These are phyloP conservation scores for Ophiobolus disseminans DNA, from an alignment of 2,329 filamentous ascomycete genomes.

Conservation along the genomic window DNA sequence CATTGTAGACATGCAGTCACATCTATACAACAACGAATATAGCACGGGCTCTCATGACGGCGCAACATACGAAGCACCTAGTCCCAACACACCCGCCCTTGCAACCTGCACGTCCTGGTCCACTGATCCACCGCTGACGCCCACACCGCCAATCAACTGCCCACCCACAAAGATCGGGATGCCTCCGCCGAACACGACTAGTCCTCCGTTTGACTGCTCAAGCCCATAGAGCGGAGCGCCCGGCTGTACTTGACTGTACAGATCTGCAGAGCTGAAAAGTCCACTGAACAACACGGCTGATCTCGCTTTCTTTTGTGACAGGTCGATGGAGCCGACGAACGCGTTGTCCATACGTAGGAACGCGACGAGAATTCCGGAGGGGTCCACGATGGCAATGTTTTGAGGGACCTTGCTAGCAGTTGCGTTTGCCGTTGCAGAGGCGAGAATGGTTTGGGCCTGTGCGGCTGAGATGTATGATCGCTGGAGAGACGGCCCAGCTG, in stretches of 20 bases:
- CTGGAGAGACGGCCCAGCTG: constrained; percentile 29
- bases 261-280: constrained; percentile 14
- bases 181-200: constrained; percentile 39
- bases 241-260: constrained; percentile 24
- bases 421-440: constrained; percentile 29
- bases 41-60: too few species aligned
- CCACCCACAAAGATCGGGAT: constrained; percentile 35
- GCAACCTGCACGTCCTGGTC: constrained; percentile 36
- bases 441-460: constrained; percentile 34
- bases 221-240: constrained; percentile 29
- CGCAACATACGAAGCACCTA: constrained; percentile 22
- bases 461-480: constrained; percentile 27
- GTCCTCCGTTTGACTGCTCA: constrained; percentile 36
- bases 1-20: too few species aligned
- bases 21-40: too few species aligned
- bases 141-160: constrained; percentile 35
- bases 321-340: constrained; percentile 35
- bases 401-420: constrained; percentile 30
- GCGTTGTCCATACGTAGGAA: constrained; percentile 42
- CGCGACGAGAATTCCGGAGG: constrained; percentile 35
- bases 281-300: constrained; percentile 40
- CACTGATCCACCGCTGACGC: constrained; percentile 38
- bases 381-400: constrained; percentile 40
- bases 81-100: constrained; percentile 19
- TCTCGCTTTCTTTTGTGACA: constrained; percentile 38